Evolutionary conservation across 2,329 filamentous ascomycete genomes (phyloP), one percentile per base, ranked within the genome.

Genomic region (Colletotrichum cuscutae): DNA sequence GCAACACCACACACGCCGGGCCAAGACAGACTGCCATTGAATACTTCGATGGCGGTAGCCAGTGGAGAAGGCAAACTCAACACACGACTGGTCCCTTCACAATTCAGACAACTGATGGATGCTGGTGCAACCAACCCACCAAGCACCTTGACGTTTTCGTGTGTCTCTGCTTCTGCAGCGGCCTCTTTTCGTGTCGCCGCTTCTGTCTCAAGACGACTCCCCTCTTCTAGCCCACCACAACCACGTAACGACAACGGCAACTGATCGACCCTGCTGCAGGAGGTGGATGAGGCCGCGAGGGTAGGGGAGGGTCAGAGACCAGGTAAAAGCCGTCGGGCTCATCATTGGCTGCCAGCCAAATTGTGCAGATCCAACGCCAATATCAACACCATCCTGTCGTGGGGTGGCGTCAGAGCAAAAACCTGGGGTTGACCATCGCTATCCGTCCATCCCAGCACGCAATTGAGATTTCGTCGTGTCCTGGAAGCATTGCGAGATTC

Each of bases 381-480:
- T 53, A 58, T 68, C 37, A 59, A 68, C 65, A 52, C 65, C 63
- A 63, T 63, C 65, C 49, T 11, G 42, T 49, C 42, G 58, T 60
- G 65, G 65, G 53, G 69, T 72, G 69, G 69, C 69, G 65, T 56
- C 70, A 72, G 60, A 59, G 32, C 15, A 28, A 56, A 46, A 72
- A 72, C 24, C 65, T 56, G 66, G 70, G 65, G 66, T 60, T 70
- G 54, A 42, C 54, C 32, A 60, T 59, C 30, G 24, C 35, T 68
- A 19, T 42, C 22, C 24, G 24, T 56, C 42, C 35, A 71, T 71
- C 69, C 53, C n/a, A 63, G 69, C 65, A 53, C 42, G 35, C 57
- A 37, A 61, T 26, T 19, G 12, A 32, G 42, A 57, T 30, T 42
- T 24, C 37, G 37, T 71, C 12, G 28, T 15, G 24, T 42, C n/a